Base-by-base conservation (phyloP, 2,329 filamentous ascomycete genomes). In the Coniella lustricola region DNA sequence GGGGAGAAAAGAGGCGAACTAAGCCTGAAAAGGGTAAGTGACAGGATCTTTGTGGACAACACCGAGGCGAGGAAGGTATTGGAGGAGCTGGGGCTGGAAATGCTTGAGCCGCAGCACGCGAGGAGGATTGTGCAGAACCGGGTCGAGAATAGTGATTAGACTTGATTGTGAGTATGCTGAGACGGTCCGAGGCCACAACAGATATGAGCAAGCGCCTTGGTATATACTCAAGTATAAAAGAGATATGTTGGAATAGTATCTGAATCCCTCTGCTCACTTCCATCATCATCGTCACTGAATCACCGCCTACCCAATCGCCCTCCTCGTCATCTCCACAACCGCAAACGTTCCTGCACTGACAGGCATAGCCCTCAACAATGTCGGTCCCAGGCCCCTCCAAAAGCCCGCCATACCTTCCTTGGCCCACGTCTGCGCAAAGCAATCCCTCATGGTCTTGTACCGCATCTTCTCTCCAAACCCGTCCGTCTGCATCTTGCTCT, bases 401-500 rank as follows among this genome's bases (percentile, higher is more conserved):
- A 98, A 97, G 1, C 90, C 93, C 36, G 80, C 71, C 58, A 82
- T 61, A 1, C 93, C 93, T 68, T 94, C 90, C 5, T 70, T 74
- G 52, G 76, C 77, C 73, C 79, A 95, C 2, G 85, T 94, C 74
- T 95, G 82, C 51, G 74, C 77, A 67, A 97, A 94, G 71, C 88
- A 94, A 68, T 94, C 87, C 44, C 84, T 79, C 91, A 96, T 96
- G 48, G 74, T 84, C 64, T 72, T 79, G 70, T 86, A 98, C 63
- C 76, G 77, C 72, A 84, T 82, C 54, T 77, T 70, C 42, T 65
- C 53, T 4, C 87, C 89, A 63, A 96, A 93, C 0, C 87, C 90
- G 69, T 98, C 93, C 50, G 85, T 95, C 78, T 98, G 93, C 91
- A 97, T 96, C 80, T 95, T 97, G 70, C 89, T 95, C 85, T 98